A percentile compares a stretch with the other conserved stretches of the same genome.
Conservation (phyloP, 176 grass and related monocot genomes). For the Ensete ventricosum region DNA sequence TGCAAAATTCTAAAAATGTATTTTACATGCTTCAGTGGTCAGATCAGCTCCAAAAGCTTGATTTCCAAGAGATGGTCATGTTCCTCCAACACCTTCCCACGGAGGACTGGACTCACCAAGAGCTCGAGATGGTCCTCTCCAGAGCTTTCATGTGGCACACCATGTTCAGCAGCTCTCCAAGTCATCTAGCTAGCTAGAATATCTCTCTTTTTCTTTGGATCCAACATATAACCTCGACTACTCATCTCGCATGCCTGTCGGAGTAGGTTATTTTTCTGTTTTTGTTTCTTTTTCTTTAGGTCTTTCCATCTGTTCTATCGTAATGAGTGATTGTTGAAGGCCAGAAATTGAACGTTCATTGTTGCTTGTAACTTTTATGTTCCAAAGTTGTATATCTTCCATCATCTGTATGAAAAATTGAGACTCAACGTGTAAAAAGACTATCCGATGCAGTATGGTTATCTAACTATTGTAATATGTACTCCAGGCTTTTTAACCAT, state of each 20-base stretch:
- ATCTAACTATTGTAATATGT: background rate
- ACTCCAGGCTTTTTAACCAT: too few species aligned
- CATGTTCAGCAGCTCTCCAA: conserved; percentile 83
- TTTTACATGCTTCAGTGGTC: conserved; percentile 57
- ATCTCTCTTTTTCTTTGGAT: background rate
- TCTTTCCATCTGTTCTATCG: background rate
- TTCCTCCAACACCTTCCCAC: conserved; percentile 92
- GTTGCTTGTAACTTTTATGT: background rate
- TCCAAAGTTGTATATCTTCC: background rate
- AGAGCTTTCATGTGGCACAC: conserved; percentile 93
- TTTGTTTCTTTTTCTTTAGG: background rate
- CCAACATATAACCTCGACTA: too few species aligned
- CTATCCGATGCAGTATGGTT: too few species aligned
- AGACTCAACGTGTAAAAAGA: background rate
- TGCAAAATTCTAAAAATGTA: conserved; percentile 2
- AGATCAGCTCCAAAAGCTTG: conserved; percentile 77
- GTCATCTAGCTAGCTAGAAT: conserved; percentile 60
- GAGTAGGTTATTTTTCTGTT: background rate
- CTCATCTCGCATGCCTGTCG: too few species aligned
- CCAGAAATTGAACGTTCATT: background rate
- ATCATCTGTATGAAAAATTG: background rate
- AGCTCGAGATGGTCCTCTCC: conserved; percentile 87
- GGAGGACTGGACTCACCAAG: conserved; percentile 76
- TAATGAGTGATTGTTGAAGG: background rate
- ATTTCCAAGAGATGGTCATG: conserved; percentile 99